Base-by-base conservation (phyloP, 768 basidiomycete species). In the Sporobolomyces phaffii region DNA sequence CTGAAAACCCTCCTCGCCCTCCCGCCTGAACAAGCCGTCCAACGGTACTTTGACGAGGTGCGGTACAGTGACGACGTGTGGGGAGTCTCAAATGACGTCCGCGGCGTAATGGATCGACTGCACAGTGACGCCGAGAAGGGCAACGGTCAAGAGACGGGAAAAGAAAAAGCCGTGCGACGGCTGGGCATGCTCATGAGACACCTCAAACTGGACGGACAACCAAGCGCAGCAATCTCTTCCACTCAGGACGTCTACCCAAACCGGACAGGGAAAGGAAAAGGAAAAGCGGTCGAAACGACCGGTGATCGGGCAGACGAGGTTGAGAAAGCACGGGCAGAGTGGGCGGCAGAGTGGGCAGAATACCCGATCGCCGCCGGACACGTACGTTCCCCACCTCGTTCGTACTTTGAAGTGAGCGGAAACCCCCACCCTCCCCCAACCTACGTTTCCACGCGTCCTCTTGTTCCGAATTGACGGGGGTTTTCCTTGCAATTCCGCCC, bases 151-250 rank as follows among this genome's bases (percentile, higher is more conserved):
- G 53, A 44, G 11, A 36, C 40, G 11, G 56, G 44, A 26, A n/a
- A 18, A n/a, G 49, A 56, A n/a, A 64, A 62, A 34, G 70, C 70
- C 1, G 60, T 72, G 0, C 33, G 63, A 22, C 28, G 70, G 31
- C 43, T 72, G 6, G 65, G 41, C 2, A 68, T 72, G 70, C 60
- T 72, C 24, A 50, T 68, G 54, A 31, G 43, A 31, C 70, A 72
- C n/a, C 36, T 72, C 26, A 18, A 57, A 14, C 24, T 54, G 52
- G 8, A 38, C 18, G 36, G 24, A 41, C 24, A 22, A 20, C 7
- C n/a, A 14, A 17, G 49, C 24, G 26, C n/a, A 28, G 26, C 5
- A 17, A 17, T 24, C 9, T 15, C 45, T 15, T 24, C 45, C 17
- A 17, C 45, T 15, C 45, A 47, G 45, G 14, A 9, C 11, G 22